Conservation (phyloP, 768 basidiomycete species). For the Boletales sp. region DNA sequence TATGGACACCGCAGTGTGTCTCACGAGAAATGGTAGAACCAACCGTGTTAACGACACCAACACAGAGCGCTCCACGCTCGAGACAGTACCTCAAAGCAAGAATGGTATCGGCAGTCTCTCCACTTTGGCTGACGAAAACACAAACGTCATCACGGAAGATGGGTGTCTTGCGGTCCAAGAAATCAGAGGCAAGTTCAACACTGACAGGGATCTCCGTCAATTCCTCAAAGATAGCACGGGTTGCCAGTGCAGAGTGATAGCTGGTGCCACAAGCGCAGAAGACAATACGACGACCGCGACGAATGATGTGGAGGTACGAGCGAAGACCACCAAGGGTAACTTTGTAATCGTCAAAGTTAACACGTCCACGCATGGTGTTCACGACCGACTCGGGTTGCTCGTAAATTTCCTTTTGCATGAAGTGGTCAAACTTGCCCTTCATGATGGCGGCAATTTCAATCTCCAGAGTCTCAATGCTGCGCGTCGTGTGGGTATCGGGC, state of each 20-base stretch:
- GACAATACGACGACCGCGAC: conserved; percentile 89
- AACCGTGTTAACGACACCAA: conserved; percentile 98
- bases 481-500: conserved; percentile 58
- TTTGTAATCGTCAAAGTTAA: conserved; percentile 92
- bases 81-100: conserved; percentile 93
- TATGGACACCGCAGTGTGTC: conserved; percentile 99
- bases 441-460: conserved; percentile 99
- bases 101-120: conserved; percentile 98
- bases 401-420: conserved; percentile 99
- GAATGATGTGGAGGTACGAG: conserved; percentile 92
- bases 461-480: conserved; percentile 97
- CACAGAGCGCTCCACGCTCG: conserved; percentile 92
- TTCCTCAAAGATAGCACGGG: conserved; percentile 97
- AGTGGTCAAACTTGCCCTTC: conserved; percentile 99
- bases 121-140: conserved; percentile 94
- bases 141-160: conserved; percentile 99
- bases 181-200: conserved; percentile 96
- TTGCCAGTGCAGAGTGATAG: conserved; percentile 96
- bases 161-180: conserved; percentile 97
- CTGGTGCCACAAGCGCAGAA: conserved; percentile 99
- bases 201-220: conserved; percentile 97
- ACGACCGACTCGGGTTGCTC: conserved; percentile 99
- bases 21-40: conserved; percentile 97
- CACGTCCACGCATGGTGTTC: conserved; percentile 99
- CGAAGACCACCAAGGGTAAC: conserved; percentile 96